These are phyloP conservation scores for Sungouiozyma ichnusensis DNA, from an alignment of 805 yeast species.

Conservation along the genomic window DNA sequence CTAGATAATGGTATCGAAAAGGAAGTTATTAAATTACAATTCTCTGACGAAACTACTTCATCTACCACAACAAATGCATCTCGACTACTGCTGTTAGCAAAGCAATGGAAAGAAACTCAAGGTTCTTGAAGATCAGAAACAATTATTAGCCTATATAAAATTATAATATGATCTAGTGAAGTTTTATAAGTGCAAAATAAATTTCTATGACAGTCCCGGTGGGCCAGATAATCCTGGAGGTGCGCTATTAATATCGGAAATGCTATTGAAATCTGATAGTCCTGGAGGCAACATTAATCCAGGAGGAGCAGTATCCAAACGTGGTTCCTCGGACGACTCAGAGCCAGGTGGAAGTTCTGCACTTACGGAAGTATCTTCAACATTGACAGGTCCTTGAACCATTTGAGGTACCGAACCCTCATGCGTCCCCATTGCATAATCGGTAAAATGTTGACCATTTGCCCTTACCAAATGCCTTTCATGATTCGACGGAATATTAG, in stretches of 20 bases:
- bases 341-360: neutral
- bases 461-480: neutral
- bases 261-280: constrained; percentile 2
- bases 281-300: constrained; percentile 1
- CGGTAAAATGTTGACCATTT: neutral
- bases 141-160: too few relatives aligned
- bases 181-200: too few relatives aligned
- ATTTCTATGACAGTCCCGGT: constrained; percentile 3
- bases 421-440: neutral
- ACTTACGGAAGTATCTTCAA: neutral
- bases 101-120: constrained; percentile 35
- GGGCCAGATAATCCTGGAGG: constrained; percentile 14
- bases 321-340: neutral
- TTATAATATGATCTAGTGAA: too few relatives aligned
- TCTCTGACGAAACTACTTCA: constrained; percentile 39
- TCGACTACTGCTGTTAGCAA: constrained; percentile 38
- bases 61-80: constrained; percentile 14
- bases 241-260: neutral
- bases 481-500: neutral
- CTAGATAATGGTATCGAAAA: constrained; percentile 36
- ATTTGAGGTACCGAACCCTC: neutral
- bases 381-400: neutral
- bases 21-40: constrained; percentile 51
- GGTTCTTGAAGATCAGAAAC: neutral
- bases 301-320: neutral